Evolutionary conservation across 164 flowering plant genomes (phyloP).

Genomic region (Vitis riparia): DNA sequence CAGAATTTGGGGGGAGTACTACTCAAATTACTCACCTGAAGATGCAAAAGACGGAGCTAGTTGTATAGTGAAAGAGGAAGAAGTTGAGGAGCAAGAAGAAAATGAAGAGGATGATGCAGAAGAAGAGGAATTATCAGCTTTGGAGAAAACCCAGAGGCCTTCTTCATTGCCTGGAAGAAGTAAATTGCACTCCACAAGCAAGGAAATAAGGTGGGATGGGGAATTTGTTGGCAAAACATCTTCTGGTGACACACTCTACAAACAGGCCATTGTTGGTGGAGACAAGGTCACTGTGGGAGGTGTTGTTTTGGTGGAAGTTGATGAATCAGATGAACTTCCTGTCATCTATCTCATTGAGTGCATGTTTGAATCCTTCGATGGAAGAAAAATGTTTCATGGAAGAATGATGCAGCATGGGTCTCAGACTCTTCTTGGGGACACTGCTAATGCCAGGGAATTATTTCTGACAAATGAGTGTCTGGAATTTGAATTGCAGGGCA

Average conservation of each 20-base stretch:
- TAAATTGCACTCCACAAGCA: constrained; percentile 17
- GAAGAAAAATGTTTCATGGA: constrained; percentile 80
- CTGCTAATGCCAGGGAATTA: constrained; percentile 84
- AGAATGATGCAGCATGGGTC: constrained; percentile 63
- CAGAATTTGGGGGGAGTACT: constrained; percentile 89
- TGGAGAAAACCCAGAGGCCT: constrained; percentile 23
- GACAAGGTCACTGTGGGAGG: constrained; percentile 56
- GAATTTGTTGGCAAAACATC: constrained; percentile 47
- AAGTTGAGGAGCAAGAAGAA: constrained; percentile 53
- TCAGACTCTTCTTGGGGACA: constrained; percentile 75
- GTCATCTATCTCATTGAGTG: constrained; percentile 75
- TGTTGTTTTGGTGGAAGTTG: constrained; percentile 52
- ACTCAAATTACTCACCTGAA: constrained; percentile 72
- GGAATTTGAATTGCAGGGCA: constrained; percentile 53
- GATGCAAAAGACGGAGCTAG: constrained; percentile 32
- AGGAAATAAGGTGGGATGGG: constrained; percentile 66
- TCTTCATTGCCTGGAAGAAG: constrained; percentile 18
- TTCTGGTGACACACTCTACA: constrained; percentile 57
- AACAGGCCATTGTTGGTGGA: constrained; percentile 53
- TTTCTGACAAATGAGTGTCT: constrained; percentile 75
- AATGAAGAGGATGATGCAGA: constrained; percentile 50
- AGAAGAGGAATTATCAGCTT: constrained; percentile 23
- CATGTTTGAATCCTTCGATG: constrained; percentile 67
- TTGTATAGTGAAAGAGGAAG: constrained; percentile 34
- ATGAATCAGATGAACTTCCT: constrained; percentile 41